Evolutionary conservation across 306 rosid genomes (phyloP), one percentile per base, ranked within the genome.

Genomic region (Quercus ilex): DNA sequence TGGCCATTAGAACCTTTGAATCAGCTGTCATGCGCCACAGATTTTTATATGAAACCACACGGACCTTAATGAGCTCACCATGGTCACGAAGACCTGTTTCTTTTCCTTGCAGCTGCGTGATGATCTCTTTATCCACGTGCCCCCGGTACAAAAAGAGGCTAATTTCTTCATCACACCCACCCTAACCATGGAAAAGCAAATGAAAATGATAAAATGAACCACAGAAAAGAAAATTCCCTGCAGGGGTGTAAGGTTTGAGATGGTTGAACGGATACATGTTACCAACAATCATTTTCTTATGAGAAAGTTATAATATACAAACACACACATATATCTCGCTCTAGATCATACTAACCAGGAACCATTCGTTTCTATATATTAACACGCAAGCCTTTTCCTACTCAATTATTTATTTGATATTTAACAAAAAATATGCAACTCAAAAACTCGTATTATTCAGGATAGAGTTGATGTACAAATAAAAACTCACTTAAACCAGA

Each of bases 81-180:
- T 91, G 94, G 21, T 95, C 98, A 3, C 91, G 91, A 58, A 92
- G 96, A 25, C 99, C 99, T 0, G 97, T 83, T 80, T 92, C 94
- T 86, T 90, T 92, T 67, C 98, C 98, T 76, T 88, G 91, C 69
- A 95, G 88, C 78, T 88, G 91, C 43, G 81, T 69, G 59, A 92
- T 89, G 20, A 80, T 81, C 88, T 85, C 94, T 81, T 88, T 90
- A 60, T 70, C 86, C 63, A 89, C 97, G 25, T 12, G 71, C 21
- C 86, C 89, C 74, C 89, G 83, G 86, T 84, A 94, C 67, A 94
- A 87, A 81, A 87, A 91, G 65, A 92, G 81, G 82, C 97, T 84
- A 63, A 94, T 72, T 83, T 89, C 99, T 85, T 95, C 99, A 14
- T 92, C 98, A 30, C 98, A 95, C 75, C 98, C 97, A 74, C 99